Evolutionary conservation across 225 moss, liverwort and hornwort genomes (phyloP).

Genomic region (Physcomitrium patens): DNA sequence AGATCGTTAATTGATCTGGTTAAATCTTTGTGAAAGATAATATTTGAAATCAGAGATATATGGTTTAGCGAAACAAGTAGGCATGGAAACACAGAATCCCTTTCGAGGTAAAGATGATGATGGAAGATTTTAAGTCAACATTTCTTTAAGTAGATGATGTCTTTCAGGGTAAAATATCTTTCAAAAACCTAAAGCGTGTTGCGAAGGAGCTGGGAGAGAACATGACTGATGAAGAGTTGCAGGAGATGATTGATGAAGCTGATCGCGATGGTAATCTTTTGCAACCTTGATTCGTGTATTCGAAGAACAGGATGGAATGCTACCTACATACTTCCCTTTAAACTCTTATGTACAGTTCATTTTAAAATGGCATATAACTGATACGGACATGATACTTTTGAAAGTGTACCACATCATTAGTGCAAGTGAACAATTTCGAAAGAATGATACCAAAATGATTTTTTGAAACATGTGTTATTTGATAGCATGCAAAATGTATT

Average conservation of each 20-base stretch:
- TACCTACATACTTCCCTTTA: background rate
- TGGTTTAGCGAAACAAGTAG: background rate
- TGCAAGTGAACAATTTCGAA: no score
- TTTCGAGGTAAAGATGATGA: background rate
- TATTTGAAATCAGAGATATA: background rate
- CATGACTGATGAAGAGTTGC: constrained; percentile 60
- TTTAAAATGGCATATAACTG: no score
- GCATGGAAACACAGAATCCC: background rate
- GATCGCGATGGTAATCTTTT: constrained; percentile 79
- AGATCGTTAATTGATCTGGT: background rate
- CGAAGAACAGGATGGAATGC: no score
- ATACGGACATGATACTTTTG: no score
- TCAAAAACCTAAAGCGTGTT: constrained; percentile 89
- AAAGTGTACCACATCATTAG: no score
- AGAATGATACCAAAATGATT: no score
- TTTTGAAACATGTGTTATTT: no score
- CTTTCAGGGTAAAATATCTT: constrained; percentile 91
- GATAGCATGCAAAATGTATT: no score
- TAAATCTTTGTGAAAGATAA: background rate
- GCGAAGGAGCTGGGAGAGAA: constrained; percentile 83
- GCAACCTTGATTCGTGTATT: no score
- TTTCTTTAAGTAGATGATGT: background rate
- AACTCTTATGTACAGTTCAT: no score
- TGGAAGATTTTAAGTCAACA: no score
- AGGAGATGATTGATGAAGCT: constrained; percentile 86